Evolutionary conservation across 2,329 filamentous ascomycete species (phyloP).

Genomic region (Fusarium bulbicola): DNA sequence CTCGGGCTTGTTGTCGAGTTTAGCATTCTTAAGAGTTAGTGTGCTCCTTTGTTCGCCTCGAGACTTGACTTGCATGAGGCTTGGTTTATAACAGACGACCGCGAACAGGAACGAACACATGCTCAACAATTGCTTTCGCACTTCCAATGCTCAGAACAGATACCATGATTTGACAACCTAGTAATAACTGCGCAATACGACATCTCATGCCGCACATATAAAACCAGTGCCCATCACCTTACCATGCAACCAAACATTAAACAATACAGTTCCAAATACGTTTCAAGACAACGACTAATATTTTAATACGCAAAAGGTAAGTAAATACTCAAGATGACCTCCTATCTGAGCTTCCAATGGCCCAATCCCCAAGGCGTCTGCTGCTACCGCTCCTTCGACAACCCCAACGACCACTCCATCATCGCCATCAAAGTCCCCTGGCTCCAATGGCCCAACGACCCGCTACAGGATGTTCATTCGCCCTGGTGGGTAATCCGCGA

Average conservation of each 20-base stretch:
- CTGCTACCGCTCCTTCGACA: conserved; percentile 8
- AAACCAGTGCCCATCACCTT: not conserved
- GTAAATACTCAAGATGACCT: not conserved
- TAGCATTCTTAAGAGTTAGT: not conserved
- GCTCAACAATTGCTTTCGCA: not conserved
- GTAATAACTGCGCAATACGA: too few relatives aligned
- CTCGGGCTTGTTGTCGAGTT: too few relatives aligned
- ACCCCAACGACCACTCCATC: conserved; percentile 5
- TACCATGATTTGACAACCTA: not conserved
- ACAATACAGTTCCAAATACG: not conserved
- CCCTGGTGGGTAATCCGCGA: conserved; percentile 2
- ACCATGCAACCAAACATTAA: not conserved
- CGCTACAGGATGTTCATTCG: not conserved
- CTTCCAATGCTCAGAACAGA: not conserved
- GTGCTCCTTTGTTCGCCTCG: not conserved
- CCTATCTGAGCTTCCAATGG: conserved; percentile 18
- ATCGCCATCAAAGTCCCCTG: conserved; percentile 15
- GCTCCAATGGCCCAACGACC: conserved; percentile 22
- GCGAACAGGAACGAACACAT: not conserved
- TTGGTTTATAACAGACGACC: not conserved
- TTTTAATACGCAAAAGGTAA: not conserved
- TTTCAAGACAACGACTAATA: not conserved
- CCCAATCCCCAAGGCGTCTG: conserved; percentile 1
- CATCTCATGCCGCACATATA: not conserved
- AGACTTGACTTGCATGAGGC: not conserved